Conservation (phyloP, 805 yeast genomes). For the Barnettozyma vustinii region DNA sequence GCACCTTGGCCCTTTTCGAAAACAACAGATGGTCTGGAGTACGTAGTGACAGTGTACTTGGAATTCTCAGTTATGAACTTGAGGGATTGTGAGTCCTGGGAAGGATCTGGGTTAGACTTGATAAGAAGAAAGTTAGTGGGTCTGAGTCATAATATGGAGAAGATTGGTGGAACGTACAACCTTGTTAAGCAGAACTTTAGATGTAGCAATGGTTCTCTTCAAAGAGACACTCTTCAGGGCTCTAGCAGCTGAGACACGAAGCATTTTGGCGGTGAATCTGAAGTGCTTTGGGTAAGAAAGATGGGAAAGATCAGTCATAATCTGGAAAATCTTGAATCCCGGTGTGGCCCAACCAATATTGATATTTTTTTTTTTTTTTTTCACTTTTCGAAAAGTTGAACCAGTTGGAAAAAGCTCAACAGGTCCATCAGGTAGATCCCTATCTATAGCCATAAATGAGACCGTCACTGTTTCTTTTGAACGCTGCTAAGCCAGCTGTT, state of each 20-base stretch:
- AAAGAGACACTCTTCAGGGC: not conserved
- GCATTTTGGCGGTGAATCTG: conserved; percentile 2
- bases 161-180: conserved; percentile 6
- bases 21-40: conserved; percentile 72
- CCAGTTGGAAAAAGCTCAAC: not conserved
- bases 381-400: not conserved
- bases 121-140: not conserved
- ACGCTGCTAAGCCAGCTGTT: conserved; percentile 24
- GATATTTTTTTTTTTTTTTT: not conserved
- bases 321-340: not conserved
- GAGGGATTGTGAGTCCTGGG: conserved; percentile 26
- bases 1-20: conserved; percentile 79
- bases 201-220: conserved; percentile 9
- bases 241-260: conserved; percentile 3
- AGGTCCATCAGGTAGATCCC: not conserved
- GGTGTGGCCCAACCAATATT: not conserved
- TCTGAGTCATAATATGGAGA: not conserved
- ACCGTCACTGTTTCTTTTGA: conserved; percentile 16
- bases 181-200: conserved; percentile 4
- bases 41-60: conserved; percentile 63
- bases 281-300: too few relatives aligned
- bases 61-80: conserved; percentile 31
- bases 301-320: conserved; percentile 2
- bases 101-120: conserved; percentile 14
- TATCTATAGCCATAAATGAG: conserved; percentile 19